Conservation (phyloP, 2,329 filamentous ascomycete species). For the Bipolaris sorokiniana region DNA sequence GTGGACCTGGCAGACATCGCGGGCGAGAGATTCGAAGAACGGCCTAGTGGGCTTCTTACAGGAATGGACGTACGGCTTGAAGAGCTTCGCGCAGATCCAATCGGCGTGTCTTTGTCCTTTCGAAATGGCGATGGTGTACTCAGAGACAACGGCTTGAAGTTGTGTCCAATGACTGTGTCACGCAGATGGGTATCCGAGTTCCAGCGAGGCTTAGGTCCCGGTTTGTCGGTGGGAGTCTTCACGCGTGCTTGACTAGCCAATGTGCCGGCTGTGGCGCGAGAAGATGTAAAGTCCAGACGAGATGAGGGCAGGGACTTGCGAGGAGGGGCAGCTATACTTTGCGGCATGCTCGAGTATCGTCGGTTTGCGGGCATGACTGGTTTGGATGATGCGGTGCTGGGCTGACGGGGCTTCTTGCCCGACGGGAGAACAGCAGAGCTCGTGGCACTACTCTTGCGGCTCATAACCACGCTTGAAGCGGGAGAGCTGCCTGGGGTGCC, state of each 20-base stretch:
- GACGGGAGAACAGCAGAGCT: conserved; percentile 54
- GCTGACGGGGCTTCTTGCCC: conserved; percentile 55
- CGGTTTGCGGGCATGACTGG: conserved; percentile 51
- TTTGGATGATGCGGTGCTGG: conserved; percentile 53
- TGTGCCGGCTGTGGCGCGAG: conserved; percentile 36
- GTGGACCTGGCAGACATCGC: conserved; percentile 28
- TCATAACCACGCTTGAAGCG: conserved; percentile 67
- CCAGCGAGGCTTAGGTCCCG: conserved; percentile 47
- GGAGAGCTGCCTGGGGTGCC: conserved; percentile 68
- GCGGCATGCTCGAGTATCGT: conserved; percentile 58
- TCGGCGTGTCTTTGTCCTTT: conserved; percentile 25
- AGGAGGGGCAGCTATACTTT: conserved; percentile 26
- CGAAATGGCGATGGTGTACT: conserved; percentile 46
- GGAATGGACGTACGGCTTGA: conserved; percentile 43
- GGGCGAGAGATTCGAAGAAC: conserved; percentile 34
- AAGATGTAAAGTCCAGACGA: conserved; percentile 29
- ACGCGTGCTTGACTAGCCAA: conserved; percentile 33
- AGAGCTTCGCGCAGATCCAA: conserved; percentile 33
- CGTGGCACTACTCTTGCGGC: conserved; percentile 58
- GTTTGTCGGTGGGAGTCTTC: conserved; percentile 37
- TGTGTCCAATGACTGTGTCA: conserved; percentile 48
- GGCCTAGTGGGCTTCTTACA: conserved; percentile 44
- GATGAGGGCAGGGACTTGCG: conserved; percentile 30
- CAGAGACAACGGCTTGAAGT: conserved; percentile 45
- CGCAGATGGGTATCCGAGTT: conserved; percentile 48